These are phyloP conservation scores for Lentinula edodes DNA, from an alignment of 768 basidiomycete genomes.

Conservation along the genomic window DNA sequence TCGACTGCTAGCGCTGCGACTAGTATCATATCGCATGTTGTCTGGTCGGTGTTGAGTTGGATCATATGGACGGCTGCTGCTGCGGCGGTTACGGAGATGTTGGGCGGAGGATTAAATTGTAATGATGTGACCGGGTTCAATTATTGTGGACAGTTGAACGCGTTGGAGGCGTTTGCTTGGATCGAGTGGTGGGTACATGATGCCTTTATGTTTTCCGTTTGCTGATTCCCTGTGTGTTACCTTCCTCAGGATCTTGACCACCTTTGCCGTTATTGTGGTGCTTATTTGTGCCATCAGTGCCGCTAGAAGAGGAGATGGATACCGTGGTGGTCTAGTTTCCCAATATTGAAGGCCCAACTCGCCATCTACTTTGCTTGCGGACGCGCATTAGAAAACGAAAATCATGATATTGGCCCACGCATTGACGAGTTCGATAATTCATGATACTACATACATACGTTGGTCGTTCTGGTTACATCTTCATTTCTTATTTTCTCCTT, in stretches of 20 bases:
- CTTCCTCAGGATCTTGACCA: conserved; percentile 46
- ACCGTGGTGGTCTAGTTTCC: conserved; percentile 43
- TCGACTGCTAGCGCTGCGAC: conserved; percentile 45
- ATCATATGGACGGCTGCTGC: conserved; percentile 74
- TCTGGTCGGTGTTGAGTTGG: conserved; percentile 20
- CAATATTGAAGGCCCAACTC: background rate
- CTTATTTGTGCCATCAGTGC: conserved; percentile 55
- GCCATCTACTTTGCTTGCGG: too few relatives aligned
- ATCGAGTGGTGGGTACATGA: conserved; percentile 45
- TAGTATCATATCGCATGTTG: conserved; percentile 57
- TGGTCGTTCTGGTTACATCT: too few relatives aligned
- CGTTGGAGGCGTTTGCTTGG: conserved; percentile 74
- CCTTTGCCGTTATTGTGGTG: conserved; percentile 53
- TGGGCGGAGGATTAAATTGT: conserved; percentile 67
- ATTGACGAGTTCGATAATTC: too few relatives aligned
- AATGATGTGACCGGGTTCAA: conserved; percentile 36
- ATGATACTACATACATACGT: too few relatives aligned
- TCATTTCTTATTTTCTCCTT: too few relatives aligned
- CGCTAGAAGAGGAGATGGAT: conserved; percentile 63
- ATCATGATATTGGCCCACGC: too few relatives aligned
- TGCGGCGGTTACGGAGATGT: conserved; percentile 57
- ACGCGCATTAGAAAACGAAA: too few relatives aligned
- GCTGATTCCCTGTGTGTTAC: too few relatives aligned
- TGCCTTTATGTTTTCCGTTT: too few relatives aligned
- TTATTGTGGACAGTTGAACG: conserved; percentile 76